Evolutionary conservation across 225 moss, liverwort and hornwort species (phyloP).

Genomic region (Neckera pumila): DNA sequence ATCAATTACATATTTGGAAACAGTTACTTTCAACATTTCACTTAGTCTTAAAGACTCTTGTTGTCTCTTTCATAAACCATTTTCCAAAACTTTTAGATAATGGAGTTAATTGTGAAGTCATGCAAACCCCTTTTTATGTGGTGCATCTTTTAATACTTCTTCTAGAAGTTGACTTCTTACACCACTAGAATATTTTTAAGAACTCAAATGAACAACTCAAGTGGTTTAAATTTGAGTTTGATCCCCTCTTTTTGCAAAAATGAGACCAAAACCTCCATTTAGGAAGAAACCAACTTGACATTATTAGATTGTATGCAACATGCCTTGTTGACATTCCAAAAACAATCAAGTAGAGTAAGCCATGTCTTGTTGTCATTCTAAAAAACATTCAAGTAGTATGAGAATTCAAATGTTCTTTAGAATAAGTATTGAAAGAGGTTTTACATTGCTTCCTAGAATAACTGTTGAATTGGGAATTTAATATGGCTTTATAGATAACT

Average conservation of each 20-base stretch:
- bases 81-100: background rate
- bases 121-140: fast-evolving
- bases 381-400: background rate
- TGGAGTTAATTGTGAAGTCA: background rate
- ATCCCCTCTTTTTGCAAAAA: too few relatives aligned
- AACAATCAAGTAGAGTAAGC: too few relatives aligned
- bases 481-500: background rate
- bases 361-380: background rate
- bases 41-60: too few relatives aligned
- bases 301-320: background rate
- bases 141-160: background rate
- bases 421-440: background rate
- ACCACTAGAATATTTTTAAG: background rate
- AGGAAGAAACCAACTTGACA: background rate
- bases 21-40: background rate
- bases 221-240: background rate
- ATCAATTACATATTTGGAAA: background rate
- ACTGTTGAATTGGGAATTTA: background rate
- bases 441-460: background rate
- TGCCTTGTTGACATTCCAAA: too few relatives aligned
- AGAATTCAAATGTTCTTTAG: background rate
- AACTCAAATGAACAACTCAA: too few relatives aligned
- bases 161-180: background rate
- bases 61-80: background rate
- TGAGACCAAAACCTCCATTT: background rate